phyloP scores from a whole-genome alignment of 208 protist species.

The Balamuthia mandrillaris region DNA sequence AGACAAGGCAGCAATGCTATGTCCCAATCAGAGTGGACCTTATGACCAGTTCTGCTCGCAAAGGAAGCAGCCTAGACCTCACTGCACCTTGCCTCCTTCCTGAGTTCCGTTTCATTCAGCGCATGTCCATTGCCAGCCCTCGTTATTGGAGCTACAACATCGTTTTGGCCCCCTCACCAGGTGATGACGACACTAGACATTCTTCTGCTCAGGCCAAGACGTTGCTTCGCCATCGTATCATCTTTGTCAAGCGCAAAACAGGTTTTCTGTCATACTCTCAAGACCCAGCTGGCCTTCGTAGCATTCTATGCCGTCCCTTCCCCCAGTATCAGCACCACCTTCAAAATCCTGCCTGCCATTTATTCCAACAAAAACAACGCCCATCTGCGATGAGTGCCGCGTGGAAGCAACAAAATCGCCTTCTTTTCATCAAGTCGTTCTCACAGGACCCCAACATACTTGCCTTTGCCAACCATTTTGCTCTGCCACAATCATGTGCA shows the following conservation, averaged over 20 bases:
- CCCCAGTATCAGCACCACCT: neutral
- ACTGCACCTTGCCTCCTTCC: constrained; percentile 54
- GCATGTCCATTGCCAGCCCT: constrained; percentile 35
- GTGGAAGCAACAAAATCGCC: constrained; percentile 4
- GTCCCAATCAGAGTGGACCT: constrained; percentile 56
- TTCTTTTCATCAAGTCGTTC: constrained; percentile 39
- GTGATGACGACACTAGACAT: too few species aligned
- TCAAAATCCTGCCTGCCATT: neutral
- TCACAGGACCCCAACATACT: constrained; percentile 45
- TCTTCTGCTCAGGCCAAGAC: neutral
- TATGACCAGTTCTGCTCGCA: neutral
- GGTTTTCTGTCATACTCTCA: constrained; percentile 36
- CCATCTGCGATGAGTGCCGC: neutral
- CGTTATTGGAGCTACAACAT: constrained; percentile 42
- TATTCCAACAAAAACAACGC: neutral
- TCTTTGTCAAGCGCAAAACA: constrained; percentile 50
- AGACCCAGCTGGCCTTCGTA: constrained; percentile 44
- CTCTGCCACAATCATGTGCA: neutral
- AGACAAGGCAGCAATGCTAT: constrained; percentile 67
- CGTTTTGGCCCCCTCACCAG: neutral
- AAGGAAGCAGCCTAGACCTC: neutral
- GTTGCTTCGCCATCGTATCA: neutral
- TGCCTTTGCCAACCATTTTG: constrained; percentile 52
- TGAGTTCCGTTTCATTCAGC: constrained; percentile 33
- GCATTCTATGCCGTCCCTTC: neutral